A percentile compares a stretch with the other conserved stretches of the same genome.
Conservation (phyloP, 768 basidiomycete genomes). For the Tricholoma matsutake region DNA sequence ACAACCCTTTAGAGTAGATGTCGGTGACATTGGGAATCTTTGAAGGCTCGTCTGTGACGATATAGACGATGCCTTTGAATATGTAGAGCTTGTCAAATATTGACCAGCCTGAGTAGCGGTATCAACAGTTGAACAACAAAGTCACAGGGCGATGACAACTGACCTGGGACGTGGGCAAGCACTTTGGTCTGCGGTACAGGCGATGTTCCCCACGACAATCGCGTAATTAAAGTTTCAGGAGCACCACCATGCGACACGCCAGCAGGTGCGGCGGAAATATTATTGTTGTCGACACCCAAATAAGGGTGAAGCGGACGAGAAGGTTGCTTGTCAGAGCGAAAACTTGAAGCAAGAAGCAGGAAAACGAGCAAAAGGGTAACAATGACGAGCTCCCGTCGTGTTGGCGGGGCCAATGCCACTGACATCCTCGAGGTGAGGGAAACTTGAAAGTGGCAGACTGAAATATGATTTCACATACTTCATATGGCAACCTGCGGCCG, state of each 20-base stretch:
- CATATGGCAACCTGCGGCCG: too few species aligned
- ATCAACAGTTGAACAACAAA: not conserved
- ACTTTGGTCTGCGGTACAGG: constrained; percentile 59
- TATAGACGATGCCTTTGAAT: constrained; percentile 75
- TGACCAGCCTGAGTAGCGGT: constrained; percentile 69
- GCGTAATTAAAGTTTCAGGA: constrained; percentile 19
- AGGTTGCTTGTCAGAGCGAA: constrained; percentile 16
- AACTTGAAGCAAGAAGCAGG: constrained; percentile 48
- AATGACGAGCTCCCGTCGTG: constrained; percentile 53
- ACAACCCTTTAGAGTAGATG: constrained; percentile 69
- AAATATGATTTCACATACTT: not conserved
- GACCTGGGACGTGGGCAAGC: constrained; percentile 75
- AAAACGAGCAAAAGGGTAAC: constrained; percentile 46
- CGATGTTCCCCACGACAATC: constrained; percentile 36
- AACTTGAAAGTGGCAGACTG: not conserved
- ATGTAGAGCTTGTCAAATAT: constrained; percentile 83
- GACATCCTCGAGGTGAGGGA: constrained; percentile 14
- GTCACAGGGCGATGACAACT: constrained; percentile 11
- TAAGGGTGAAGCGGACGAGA: constrained; percentile 8
- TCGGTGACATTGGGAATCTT: constrained; percentile 59
- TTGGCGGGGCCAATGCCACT: constrained; percentile 40
- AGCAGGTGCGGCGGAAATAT: constrained; percentile 8
- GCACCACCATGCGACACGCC: constrained; percentile 6
- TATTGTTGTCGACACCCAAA: constrained; percentile 5
- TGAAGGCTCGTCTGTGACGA: constrained; percentile 73